These are phyloP conservation scores for Talaromyces amestolkiae DNA, from an alignment of 2,329 filamentous ascomycete genomes.

Conservation along the genomic window DNA sequence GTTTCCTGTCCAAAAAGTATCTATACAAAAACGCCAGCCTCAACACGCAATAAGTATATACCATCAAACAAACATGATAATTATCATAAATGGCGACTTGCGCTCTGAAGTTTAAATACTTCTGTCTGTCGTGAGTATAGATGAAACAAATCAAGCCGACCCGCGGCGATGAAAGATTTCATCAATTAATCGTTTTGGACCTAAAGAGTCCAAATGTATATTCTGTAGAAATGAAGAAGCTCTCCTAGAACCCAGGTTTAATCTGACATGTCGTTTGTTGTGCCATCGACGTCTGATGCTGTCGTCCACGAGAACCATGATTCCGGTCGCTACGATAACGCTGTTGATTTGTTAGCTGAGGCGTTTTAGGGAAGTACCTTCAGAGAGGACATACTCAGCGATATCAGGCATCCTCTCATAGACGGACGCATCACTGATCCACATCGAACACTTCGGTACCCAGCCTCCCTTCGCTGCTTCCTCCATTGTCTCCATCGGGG, in stretches of 20 bases:
- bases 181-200: constrained; percentile 61
- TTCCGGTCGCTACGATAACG: constrained; percentile 83
- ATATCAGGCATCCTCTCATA: constrained; percentile 72
- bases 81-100: constrained; percentile 4
- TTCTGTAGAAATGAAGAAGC: constrained; percentile 48
- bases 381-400: constrained; percentile 68
- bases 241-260: constrained; percentile 51
- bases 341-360: constrained; percentile 44
- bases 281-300: constrained; percentile 80
- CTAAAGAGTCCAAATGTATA: constrained; percentile 56
- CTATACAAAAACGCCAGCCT: neutral
- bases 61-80: neutral
- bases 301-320: constrained; percentile 85
- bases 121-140: constrained; percentile 1
- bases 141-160: constrained; percentile 25
- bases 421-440: constrained; percentile 74
- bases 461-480: constrained; percentile 80
- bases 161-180: constrained; percentile 60
- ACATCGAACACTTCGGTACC: constrained; percentile 87
- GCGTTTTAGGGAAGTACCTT: neutral
- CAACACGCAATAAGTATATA: neutral
- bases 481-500: constrained; percentile 65
- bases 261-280: constrained; percentile 50
- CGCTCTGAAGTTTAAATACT: neutral
- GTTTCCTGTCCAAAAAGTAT: neutral